These are phyloP conservation scores for Talaromyces sp. DNA, from an alignment of 2,329 filamentous ascomycete genomes.

Conservation along the genomic window DNA sequence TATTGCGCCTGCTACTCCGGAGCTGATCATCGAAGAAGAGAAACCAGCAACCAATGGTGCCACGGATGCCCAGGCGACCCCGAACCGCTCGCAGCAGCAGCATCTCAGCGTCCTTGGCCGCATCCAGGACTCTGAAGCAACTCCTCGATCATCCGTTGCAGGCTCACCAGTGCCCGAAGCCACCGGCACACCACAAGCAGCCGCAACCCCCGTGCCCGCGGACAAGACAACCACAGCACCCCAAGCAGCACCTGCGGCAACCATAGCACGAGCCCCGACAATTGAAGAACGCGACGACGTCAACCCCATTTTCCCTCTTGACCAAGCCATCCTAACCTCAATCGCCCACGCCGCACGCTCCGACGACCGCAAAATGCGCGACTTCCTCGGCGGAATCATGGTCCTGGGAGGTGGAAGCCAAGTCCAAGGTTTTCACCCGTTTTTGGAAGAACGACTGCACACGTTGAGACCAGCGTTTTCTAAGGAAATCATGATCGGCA, in stretches of 20 bases:
- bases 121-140: slow-evolving; percentile 65
- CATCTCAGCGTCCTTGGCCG: slow-evolving; percentile 64
- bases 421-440: slow-evolving; percentile 71
- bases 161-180: slow-evolving; percentile 83
- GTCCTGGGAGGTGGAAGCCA: slow-evolving; percentile 81
- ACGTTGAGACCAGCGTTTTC: slow-evolving; percentile 56
- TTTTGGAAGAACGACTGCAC: slow-evolving; percentile 78
- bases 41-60: slow-evolving; percentile 20
- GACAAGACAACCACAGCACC: slow-evolving; percentile 14
- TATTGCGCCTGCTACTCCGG: slow-evolving; percentile 39
- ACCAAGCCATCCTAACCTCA: slow-evolving; percentile 82
- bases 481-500: slow-evolving; percentile 64
- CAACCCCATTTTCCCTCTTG: slow-evolving; percentile 76
- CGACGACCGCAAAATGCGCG: slow-evolving; percentile 88
- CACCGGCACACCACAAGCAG: slow-evolving; percentile 64
- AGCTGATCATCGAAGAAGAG: slow-evolving; percentile 26
- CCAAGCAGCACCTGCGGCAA: slow-evolving; percentile 12
- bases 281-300: slow-evolving; percentile 69
- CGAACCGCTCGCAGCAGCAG: slow-evolving; percentile 52
- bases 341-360: slow-evolving; percentile 82
- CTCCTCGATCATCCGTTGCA: slow-evolving; percentile 78
- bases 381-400: slow-evolving; percentile 87
- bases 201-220: slow-evolving; percentile 36
- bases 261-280: slow-evolving; percentile 34
- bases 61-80: slow-evolving; percentile 37